phyloP scores from a whole-genome alignment of 257 asterid genomes.

The Cinchona pubescens region DNA sequence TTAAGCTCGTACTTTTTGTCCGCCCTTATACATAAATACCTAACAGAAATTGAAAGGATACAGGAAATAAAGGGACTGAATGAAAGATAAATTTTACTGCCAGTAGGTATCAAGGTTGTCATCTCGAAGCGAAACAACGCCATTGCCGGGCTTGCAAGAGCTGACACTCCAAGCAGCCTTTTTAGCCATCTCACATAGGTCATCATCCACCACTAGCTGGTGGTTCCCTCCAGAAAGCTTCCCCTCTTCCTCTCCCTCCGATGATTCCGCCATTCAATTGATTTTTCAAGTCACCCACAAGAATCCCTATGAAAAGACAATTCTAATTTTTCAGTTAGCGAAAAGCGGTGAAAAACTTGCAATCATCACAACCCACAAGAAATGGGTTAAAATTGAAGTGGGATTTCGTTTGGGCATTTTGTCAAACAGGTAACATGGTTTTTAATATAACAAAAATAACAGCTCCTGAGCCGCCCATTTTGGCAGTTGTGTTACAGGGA shows the following conservation, averaged over 20 bases:
- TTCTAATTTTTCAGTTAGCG: background rate
- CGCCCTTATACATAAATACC: background rate
- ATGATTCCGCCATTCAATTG: constrained; percentile 69
- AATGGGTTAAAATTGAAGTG: background rate
- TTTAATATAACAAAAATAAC: background rate
- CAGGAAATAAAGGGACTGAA: background rate
- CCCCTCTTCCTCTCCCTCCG: constrained; percentile 92
- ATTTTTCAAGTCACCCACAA: background rate
- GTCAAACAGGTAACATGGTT: constrained; percentile 5
- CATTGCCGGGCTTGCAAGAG: constrained; percentile 93
- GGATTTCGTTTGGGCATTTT: constrained; percentile 10
- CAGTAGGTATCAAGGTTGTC: constrained; percentile 91
- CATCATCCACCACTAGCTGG: constrained; percentile 66
- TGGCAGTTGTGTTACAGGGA: background rate
- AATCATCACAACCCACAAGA: background rate
- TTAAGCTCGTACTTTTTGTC: background rate
- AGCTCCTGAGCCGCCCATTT: background rate
- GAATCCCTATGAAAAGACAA: background rate
- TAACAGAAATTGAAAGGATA: background rate
- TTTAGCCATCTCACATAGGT: constrained; percentile 86
- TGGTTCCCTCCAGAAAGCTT: constrained; percentile 67
- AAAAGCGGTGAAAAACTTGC: background rate
- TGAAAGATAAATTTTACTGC: constrained; percentile 46
- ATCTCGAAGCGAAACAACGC: constrained; percentile 73
- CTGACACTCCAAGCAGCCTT: constrained; percentile 98